These are phyloP conservation scores for Plectranthus barbatus DNA, from an alignment of 257 asterid species.

Conservation along the genomic window DNA sequence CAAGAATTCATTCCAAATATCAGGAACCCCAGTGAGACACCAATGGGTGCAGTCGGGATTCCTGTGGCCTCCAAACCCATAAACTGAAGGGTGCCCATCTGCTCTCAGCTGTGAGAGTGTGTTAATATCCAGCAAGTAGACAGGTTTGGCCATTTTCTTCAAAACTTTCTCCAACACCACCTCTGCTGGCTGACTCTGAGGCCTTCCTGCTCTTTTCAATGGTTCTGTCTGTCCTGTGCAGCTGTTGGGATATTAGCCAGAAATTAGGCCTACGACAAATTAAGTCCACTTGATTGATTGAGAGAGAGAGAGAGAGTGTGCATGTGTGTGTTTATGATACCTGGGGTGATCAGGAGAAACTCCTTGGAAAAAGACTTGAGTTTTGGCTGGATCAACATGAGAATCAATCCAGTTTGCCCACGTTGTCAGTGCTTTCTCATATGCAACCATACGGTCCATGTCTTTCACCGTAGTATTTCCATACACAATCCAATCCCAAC, in stretches of 20 bases:
- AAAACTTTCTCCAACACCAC: constrained; percentile 27
- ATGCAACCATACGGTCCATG: constrained; percentile 35
- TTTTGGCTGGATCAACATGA: constrained; percentile 24
- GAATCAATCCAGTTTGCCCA: constrained; percentile 54
- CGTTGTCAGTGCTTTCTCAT: constrained; percentile 37
- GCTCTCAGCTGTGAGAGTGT: constrained; percentile 27
- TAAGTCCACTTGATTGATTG: no score
- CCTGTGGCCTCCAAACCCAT: constrained; percentile 24
- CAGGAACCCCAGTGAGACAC: constrained; percentile 43
- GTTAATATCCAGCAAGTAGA: constrained; percentile 18
- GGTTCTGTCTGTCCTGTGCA: constrained; percentile 23
- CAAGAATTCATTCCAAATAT: constrained; percentile 31
- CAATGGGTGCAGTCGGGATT: constrained; percentile 34
- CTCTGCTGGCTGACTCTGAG: constrained; percentile 31
- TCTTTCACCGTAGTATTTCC: constrained; percentile 30
- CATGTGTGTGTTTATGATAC: no score
- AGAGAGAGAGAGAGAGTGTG: not conserved
- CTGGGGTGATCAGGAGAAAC: constrained; percentile 51
- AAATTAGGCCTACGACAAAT: no score
- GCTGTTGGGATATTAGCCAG: not conserved
- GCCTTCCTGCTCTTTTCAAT: constrained; percentile 16
- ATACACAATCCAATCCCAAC: constrained; percentile 54
- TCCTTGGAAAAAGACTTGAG: constrained; percentile 47
- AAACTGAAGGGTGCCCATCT: constrained; percentile 40
- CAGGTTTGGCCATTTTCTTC: constrained; percentile 18